A percentile compares a stretch with the other conserved stretches of the same genome.
phyloP scores from a whole-genome alignment of 2,329 filamentous ascomycete species.

The Aspergillus novoparasiticus region DNA sequence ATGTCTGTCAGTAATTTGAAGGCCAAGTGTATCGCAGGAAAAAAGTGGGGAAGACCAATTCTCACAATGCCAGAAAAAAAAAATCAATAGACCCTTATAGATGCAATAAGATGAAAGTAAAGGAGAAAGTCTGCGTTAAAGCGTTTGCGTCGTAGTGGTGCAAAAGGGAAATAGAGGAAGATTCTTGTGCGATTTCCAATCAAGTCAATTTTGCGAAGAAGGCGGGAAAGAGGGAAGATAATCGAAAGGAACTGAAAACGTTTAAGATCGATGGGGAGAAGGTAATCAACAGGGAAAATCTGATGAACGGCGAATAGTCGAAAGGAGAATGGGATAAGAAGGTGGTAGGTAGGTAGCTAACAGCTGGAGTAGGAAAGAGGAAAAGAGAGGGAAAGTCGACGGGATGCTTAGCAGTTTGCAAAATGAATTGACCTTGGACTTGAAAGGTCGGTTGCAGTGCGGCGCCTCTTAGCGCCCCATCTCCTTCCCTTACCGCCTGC shows the following conservation, averaged over 20 bases:
- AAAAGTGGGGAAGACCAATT: slow-evolving; percentile 4
- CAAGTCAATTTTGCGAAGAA: slow-evolving; percentile 21
- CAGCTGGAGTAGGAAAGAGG: slow-evolving; percentile 10
- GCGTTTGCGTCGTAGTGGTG: not conserved
- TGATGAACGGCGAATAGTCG: slow-evolving; percentile 10
- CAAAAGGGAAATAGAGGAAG: slow-evolving; percentile 22
- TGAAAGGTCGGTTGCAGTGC: slow-evolving; percentile 15
- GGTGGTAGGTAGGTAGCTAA: slow-evolving; percentile 11
- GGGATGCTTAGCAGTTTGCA: slow-evolving; percentile 10
- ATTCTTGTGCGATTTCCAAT: slow-evolving; percentile 33
- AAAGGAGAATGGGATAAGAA: slow-evolving; percentile 10
- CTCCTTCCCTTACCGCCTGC: slow-evolving; percentile 19
- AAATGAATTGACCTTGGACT: slow-evolving; percentile 12
- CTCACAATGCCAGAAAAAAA: slow-evolving; percentile 34
- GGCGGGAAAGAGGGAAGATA: slow-evolving; percentile 17
- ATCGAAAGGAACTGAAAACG: slow-evolving; percentile 11
- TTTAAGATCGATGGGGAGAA: slow-evolving; percentile 15
- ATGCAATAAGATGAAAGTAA: slow-evolving; percentile 14
- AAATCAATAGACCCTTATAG: slow-evolving; percentile 17
- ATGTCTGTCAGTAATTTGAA: not conserved
- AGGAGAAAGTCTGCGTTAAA: slow-evolving; percentile 14
- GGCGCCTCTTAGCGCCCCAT: slow-evolving; percentile 10
- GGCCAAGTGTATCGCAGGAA: not conserved
- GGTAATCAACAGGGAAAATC: slow-evolving; percentile 5
- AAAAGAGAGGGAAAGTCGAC: slow-evolving; percentile 12